These are phyloP conservation scores for Fusarium kyushuense DNA, from an alignment of 2,329 filamentous ascomycete genomes.

Conservation along the genomic window DNA sequence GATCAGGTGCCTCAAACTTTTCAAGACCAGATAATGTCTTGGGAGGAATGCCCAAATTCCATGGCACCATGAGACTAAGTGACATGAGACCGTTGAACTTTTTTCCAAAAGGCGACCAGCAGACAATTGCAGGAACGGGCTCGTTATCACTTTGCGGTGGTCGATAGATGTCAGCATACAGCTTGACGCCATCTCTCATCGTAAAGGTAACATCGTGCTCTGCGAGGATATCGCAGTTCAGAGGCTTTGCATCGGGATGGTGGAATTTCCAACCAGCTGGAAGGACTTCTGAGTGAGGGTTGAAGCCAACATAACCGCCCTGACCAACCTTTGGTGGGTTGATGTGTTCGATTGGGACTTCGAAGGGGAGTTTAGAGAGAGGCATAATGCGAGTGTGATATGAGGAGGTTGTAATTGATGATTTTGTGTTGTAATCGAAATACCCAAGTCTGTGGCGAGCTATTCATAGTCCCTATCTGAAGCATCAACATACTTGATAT, in stretches of 20 bases:
- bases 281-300: constrained; percentile 15
- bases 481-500: rapidly evolving
- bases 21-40: constrained; percentile 8
- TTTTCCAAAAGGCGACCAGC: constrained; percentile 24
- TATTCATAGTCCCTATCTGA: neutral
- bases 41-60: neutral
- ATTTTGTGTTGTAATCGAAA: rapidly evolving
- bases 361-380: constrained; percentile 6
- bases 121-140: constrained; percentile 7
- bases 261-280: constrained; percentile 12
- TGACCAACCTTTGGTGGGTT: constrained; percentile 5
- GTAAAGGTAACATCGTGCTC: constrained; percentile 22
- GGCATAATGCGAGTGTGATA: constrained; percentile 2
- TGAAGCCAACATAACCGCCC: constrained; percentile 6
- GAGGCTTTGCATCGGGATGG: neutral
- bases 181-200: neutral
- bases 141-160: constrained; percentile 10
- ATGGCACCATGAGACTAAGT: neutral
- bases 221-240: constrained; percentile 1
- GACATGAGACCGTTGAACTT: constrained; percentile 23
- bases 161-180: constrained; percentile 17
- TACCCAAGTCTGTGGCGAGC: neutral
- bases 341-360: constrained; percentile 12
- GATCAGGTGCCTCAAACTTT: constrained; percentile 20
- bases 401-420: neutral